These are phyloP conservation scores for Maudiozyma humilis DNA, from an alignment of 1,139 yeast species.

Conservation along the genomic window DNA sequence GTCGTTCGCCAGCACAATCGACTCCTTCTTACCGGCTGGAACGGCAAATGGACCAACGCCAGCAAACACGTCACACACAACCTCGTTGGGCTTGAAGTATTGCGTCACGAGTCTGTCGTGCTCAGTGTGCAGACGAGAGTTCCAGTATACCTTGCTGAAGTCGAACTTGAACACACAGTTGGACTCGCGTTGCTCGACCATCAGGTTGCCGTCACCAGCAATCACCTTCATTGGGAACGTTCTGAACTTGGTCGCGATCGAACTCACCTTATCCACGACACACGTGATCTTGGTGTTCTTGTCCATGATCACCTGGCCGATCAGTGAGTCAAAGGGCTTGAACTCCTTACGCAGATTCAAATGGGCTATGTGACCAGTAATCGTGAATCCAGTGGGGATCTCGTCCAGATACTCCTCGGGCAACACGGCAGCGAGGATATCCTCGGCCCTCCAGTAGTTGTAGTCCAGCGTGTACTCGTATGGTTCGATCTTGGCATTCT, in stretches of 20 bases:
- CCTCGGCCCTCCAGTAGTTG: slow-evolving; percentile 82
- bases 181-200: slow-evolving; percentile 83
- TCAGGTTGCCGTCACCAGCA: slow-evolving; percentile 63
- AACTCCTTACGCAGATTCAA: slow-evolving; percentile 77
- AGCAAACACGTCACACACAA: slow-evolving; percentile 92
- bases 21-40: slow-evolving; percentile 85
- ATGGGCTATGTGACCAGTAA: slow-evolving; percentile 95
- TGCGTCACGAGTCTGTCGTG: slow-evolving; percentile 68
- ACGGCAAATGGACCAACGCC: slow-evolving; percentile 98
- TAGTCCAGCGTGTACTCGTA: slow-evolving; percentile 57
- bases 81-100: slow-evolving; percentile 53
- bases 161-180: slow-evolving; percentile 82
- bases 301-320: slow-evolving; percentile 86
- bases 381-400: slow-evolving; percentile 84
- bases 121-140: slow-evolving; percentile 87
- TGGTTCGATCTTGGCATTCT: slow-evolving; percentile 42
- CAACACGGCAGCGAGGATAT: slow-evolving; percentile 63
- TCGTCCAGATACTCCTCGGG: slow-evolving; percentile 68
- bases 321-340: slow-evolving; percentile 69
- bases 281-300: slow-evolving; percentile 73
- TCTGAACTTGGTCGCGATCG: slow-evolving; percentile 79
- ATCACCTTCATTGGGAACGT: slow-evolving; percentile 90
- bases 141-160: slow-evolving; percentile 94
- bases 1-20: slow-evolving; percentile 83
- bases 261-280: slow-evolving; percentile 88